Evolutionary conservation across 345 rosid genomes (phyloP).

Genomic region (Pugionium cornutum): DNA sequence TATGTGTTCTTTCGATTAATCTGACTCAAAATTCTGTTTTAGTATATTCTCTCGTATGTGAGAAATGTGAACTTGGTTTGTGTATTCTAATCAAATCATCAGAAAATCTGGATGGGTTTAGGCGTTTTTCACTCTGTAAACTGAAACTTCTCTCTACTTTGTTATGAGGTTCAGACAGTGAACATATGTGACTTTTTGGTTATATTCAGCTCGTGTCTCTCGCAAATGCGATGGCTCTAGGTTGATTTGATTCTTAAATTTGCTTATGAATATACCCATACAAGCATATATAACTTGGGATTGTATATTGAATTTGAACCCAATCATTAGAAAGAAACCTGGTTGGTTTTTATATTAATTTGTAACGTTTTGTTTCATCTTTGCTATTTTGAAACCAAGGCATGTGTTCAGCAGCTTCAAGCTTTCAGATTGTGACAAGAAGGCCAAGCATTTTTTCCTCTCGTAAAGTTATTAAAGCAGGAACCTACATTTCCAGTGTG

Average conservation of each 20-base stretch:
- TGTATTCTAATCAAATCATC: constrained; percentile 21
- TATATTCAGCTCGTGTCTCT: background rate
- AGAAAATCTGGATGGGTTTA: constrained; percentile 11
- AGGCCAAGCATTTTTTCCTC: constrained; percentile 59
- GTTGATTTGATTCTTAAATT: constrained; percentile 15
- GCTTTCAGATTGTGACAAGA: constrained; percentile 56
- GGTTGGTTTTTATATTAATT: background rate
- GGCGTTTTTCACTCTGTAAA: background rate
- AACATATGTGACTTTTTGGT: background rate
- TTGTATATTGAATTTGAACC: constrained; percentile 8
- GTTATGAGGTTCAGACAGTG: background rate
- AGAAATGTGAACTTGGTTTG: constrained; percentile 21
- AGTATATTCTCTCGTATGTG: constrained; percentile 4
- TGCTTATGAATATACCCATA: background rate
- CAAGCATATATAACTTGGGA: background rate
- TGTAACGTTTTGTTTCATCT: background rate
- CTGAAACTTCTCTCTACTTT: constrained; percentile 16
- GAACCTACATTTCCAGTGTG: constrained; percentile 44
- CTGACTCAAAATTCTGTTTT: background rate
- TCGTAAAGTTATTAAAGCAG: constrained; percentile 46
- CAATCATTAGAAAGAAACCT: constrained; percentile 12
- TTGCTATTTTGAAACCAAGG: background rate
- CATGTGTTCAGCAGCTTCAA: constrained; percentile 42
- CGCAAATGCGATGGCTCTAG: background rate
- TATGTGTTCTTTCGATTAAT: constrained; percentile 19